These are phyloP conservation scores for Didymella pomorum DNA, from an alignment of 2,329 filamentous ascomycete species.

Conservation along the genomic window DNA sequence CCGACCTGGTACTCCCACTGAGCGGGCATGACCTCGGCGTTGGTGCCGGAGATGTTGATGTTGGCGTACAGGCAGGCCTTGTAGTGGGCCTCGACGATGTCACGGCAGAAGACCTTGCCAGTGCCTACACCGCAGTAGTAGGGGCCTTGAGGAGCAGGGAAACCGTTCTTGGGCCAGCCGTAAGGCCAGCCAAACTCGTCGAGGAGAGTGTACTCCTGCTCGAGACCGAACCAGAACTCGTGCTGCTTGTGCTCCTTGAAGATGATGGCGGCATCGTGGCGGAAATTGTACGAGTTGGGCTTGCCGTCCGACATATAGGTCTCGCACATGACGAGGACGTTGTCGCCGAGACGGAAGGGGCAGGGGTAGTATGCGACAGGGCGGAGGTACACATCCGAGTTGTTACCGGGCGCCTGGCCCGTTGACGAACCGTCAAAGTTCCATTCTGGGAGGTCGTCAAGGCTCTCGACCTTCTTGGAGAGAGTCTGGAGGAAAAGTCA, in stretches of 20 bases:
- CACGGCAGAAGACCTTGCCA: slow-evolving; percentile 96
- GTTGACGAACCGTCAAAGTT: slow-evolving; percentile 92
- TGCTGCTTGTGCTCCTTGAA: slow-evolving; percentile 87
- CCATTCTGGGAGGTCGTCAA: slow-evolving; percentile 77
- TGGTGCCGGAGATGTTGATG: slow-evolving; percentile 96
- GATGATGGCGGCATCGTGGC: slow-evolving; percentile 86
- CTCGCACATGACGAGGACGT: slow-evolving; percentile 93
- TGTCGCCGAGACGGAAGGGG: slow-evolving; percentile 87
- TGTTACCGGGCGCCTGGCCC: slow-evolving; percentile 88
- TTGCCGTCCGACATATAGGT: slow-evolving; percentile 93
- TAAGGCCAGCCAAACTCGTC: slow-evolving; percentile 87
- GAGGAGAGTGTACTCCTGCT: slow-evolving; percentile 96
- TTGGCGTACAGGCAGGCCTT: slow-evolving; percentile 87
- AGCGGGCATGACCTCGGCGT: slow-evolving; percentile 97
- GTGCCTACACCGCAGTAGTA: slow-evolving; percentile 99
- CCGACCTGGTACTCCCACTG: slow-evolving; percentile 99
- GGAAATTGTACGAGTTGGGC: slow-evolving; percentile 99
- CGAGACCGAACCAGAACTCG: slow-evolving; percentile 96
- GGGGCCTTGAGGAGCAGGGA: slow-evolving; percentile 89
- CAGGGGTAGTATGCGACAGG: slow-evolving; percentile 89
- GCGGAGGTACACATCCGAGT: slow-evolving; percentile 97
- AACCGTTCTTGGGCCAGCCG: slow-evolving; percentile 88
- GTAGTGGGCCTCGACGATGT: slow-evolving; percentile 96
- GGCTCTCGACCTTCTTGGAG: slow-evolving; percentile 62
- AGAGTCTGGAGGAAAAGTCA: slow-evolving; percentile 64